Base-by-base conservation (phyloP, 495 filamentous ascomycete species). In the Penicillium soppii region DNA sequence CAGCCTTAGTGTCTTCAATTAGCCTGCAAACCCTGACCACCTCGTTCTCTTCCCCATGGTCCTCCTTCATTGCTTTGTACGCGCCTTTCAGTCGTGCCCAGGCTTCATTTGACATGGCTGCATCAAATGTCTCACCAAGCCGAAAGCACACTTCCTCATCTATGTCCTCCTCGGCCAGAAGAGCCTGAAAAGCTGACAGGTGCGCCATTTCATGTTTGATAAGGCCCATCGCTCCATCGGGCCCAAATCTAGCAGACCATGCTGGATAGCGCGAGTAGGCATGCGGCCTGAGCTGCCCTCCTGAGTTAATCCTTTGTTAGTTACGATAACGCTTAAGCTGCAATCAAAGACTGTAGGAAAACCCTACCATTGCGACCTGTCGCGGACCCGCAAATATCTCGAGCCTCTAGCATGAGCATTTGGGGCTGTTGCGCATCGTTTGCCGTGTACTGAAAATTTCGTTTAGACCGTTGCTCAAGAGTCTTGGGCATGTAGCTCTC, bases 121-220 rank as follows among this genome's bases (percentile, higher is more conserved):
- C 37, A 40, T 40, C 37, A 40, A 40, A 40, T 22, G 37, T 40
- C 37, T 40, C 37, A 22, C 37, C 37, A 23, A 40, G 37, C 19
- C 20, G 37, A 40, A 40, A 40, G 37, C 37, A 40, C 8, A 40
- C 37, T 22, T 40, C 37, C 37, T 40, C 37, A 9, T 17, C 20
- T 25, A 40, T 40, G 7, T 9, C 37, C 37, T 40, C 37, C 9
- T 40, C 37, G 7, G 37, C 19, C 10, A 40, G 9, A 21, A 40
- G 19, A 22, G 21, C 19, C 10, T 40, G 19, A 40, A 40, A 40
- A 22, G 37, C 37, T 22, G 13, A 40, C 20, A 40, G 9, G 19
- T 40, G 37, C 17, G 37, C 37, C 37, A 40, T 40, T 40, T 40
- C 37, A n/a, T 40, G 37, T 4, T 40, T 40, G 8, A 40, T 40